phyloP scores from a whole-genome alignment of 2,329 filamentous ascomycete species.

The Blastomyces emzantsi region DNA sequence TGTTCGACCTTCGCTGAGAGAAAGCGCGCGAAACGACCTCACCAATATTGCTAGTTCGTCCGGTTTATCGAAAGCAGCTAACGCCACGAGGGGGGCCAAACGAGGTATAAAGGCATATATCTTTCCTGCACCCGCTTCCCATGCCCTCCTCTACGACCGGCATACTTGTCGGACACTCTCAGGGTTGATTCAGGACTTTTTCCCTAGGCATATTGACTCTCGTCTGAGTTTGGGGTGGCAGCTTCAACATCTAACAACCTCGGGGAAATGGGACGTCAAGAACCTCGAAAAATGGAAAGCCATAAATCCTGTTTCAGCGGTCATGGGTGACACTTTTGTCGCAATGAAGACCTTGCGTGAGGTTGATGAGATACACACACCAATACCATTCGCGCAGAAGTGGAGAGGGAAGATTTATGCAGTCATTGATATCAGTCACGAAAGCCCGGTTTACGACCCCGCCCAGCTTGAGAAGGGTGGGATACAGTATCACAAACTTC shows the following conservation, averaged over 20 bases:
- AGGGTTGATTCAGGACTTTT: constrained; percentile 74
- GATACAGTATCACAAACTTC: constrained; percentile 73
- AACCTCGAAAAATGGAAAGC: constrained; percentile 87
- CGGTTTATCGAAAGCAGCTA: constrained; percentile 23
- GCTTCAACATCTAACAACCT: constrained; percentile 74
- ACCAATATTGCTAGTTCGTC: neutral
- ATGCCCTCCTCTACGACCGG: constrained; percentile 75
- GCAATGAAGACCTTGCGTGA: constrained; percentile 91
- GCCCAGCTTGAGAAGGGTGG: constrained; percentile 56
- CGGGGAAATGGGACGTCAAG: constrained; percentile 97
- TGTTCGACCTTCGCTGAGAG: neutral
- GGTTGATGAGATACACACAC: constrained; percentile 74
- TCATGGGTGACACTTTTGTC: constrained; percentile 70
- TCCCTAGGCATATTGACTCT: constrained; percentile 63
- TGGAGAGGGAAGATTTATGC: constrained; percentile 62
- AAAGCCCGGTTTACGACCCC: constrained; percentile 82
- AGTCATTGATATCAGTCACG: constrained; percentile 84
- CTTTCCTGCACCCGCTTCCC: constrained; percentile 67
- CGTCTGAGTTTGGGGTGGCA: constrained; percentile 84
- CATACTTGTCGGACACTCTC: constrained; percentile 65
- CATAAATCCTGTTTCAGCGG: constrained; percentile 64
- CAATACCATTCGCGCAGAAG: constrained; percentile 57
- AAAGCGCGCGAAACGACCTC: constrained; percentile 8
- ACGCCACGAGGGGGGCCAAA: constrained; percentile 43
- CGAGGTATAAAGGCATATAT: constrained; percentile 47